Percentiles rank a stretch among this genome's conserved stretches.
These are phyloP conservation scores for Xylariaceae sp. DNA, from an alignment of 2,329 filamentous ascomycete species.

Conservation along the genomic window DNA sequence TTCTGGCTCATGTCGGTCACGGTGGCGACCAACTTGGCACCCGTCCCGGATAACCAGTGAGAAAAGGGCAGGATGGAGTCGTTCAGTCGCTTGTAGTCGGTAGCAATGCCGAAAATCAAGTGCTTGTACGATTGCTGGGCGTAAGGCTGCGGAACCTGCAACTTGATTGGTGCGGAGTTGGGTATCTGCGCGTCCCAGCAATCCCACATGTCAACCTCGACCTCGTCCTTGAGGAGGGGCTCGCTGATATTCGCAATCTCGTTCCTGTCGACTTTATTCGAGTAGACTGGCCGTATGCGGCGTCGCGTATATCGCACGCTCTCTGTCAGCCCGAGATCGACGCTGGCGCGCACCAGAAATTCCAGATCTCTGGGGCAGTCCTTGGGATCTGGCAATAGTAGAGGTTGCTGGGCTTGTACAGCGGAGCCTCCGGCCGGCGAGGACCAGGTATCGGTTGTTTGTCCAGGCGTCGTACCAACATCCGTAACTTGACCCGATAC, in stretches of 20 bases:
- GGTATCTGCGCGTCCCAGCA: constrained; percentile 23
- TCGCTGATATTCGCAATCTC: constrained; percentile 33
- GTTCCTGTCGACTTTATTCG: constrained; percentile 30
- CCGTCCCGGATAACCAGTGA: constrained; percentile 51
- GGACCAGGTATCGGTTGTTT: neutral
- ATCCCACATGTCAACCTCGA: constrained; percentile 27
- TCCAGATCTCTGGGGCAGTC: constrained; percentile 21
- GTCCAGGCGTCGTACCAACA: too few relatives aligned
- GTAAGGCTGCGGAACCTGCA: constrained; percentile 43
- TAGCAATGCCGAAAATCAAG: constrained; percentile 55
- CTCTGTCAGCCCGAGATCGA: constrained; percentile 32
- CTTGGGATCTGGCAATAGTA: constrained; percentile 10
- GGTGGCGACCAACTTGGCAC: constrained; percentile 47
- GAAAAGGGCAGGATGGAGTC: constrained; percentile 47
- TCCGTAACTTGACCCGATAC: too few relatives aligned
- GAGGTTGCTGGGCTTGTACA: constrained; percentile 4
- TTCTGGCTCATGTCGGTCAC: constrained; percentile 40
- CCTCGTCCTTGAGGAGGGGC: constrained; percentile 31
- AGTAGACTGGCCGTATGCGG: constrained; percentile 36
- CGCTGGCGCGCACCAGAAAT: constrained; percentile 21
- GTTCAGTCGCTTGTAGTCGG: constrained; percentile 44
- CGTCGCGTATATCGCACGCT: constrained; percentile 40
- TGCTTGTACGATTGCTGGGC: constrained; percentile 41
- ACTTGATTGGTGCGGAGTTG: constrained; percentile 38
- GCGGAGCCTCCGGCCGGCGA: neutral